Evolutionary conservation across 805 yeast genomes (phyloP), one percentile per base, ranked within the genome.

Genomic region (Hanseniaspora taiwanica): DNA sequence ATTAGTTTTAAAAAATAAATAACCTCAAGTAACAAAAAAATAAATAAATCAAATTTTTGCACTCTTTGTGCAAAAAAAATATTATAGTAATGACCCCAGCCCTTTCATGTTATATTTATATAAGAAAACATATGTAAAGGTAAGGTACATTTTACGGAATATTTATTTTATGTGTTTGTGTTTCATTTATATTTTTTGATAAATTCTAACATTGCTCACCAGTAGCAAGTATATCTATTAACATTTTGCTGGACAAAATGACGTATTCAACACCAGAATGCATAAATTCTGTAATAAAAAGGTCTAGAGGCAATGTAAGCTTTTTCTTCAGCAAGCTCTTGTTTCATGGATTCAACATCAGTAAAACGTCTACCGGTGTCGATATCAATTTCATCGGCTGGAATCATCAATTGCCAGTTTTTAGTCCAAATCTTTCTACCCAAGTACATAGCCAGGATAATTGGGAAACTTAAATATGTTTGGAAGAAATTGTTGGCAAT

Each of bases 391-490:
- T 74, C 76, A 20, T 55, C 51, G 21, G 71, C 66, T 18, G 56
- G 62, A 44, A 74, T 59, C 51, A 58, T 60, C 21, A 68, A 49
- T 21, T 44, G 59, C 62, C 64, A 63, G 48, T 63, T 60, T 40
- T 55, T 59, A 45, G 55, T 68, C 67, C 73, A 72, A 29, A 74
- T 36, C 60, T 77, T 78, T 65, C 78, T 81, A 44, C 63, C 71
- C 14, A 71, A 16, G 59, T 70, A 78, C 59, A 74, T 70, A 2
- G 59, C 71, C 27, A 82, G 40, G 32, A 79, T 64, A 36, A 81
- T 70, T 16, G 83, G 82, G 43, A 69, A 66, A 10, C 84, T 74
- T 49, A 83, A 63, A 58, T 77, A 82, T 20, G 73, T 63, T 53
- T 69, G 63, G 66, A 83, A 83, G 68, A 83, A 83, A 35, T 50